phyloP scores from a whole-genome alignment of 163 green algal species.

The Chloromonas sp. region DNA sequence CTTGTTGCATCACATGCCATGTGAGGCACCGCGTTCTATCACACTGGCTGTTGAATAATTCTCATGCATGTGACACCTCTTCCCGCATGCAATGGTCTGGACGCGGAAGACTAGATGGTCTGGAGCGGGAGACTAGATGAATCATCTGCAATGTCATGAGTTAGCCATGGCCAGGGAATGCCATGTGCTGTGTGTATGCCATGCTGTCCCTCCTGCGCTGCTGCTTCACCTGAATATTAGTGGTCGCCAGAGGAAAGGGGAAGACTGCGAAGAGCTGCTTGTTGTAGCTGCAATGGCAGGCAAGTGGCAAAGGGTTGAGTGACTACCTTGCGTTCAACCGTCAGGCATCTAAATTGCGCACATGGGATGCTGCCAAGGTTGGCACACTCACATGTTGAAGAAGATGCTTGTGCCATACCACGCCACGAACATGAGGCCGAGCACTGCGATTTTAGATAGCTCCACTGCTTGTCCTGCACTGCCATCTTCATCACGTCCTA shows the following conservation, averaged over 20 bases:
- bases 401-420: constrained; percentile 81
- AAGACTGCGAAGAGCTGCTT: constrained; percentile 85
- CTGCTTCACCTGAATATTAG: constrained; percentile 58
- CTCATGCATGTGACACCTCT: not conserved
- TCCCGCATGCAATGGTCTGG: too few species aligned
- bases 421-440: constrained; percentile 56
- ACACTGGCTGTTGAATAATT: not conserved
- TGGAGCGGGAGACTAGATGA: too few species aligned
- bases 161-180: not conserved
- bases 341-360: not conserved
- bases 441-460: constrained; percentile 11
- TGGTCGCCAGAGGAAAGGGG: constrained; percentile 79
- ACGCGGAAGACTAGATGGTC: too few species aligned
- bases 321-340: not conserved
- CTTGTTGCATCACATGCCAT: not conserved
- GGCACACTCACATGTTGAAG: constrained; percentile 66
- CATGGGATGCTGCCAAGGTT: not conserved
- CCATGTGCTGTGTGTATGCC: not conserved
- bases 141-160: too few species aligned
- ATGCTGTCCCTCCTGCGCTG: not conserved
- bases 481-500: too few species aligned
- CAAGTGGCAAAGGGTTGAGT: not conserved
- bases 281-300: constrained; percentile 70
- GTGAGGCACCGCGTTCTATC: not conserved
- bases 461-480: too few species aligned